Evolutionary conservation across 768 basidiomycete genomes (phyloP).

Genomic region (Pleurotus djamor): DNA sequence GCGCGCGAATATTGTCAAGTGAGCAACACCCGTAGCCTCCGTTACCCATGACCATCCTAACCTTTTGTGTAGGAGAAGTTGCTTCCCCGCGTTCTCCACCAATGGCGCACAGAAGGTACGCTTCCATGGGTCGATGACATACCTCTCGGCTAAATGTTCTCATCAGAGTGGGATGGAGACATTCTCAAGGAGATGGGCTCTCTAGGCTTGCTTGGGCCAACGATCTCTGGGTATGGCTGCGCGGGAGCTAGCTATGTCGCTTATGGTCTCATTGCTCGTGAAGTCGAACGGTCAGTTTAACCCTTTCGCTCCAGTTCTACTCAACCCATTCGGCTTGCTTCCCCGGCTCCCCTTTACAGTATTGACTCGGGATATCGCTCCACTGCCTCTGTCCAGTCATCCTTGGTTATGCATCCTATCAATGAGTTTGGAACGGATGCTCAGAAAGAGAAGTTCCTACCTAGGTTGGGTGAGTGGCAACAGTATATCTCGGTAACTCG

Average conservation of each 20-base stretch:
- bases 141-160: too few relatives aligned
- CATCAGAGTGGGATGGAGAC: conserved; percentile 68
- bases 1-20: conserved; percentile 81
- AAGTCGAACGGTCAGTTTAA: conserved; percentile 90
- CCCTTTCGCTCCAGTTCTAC: too few relatives aligned
- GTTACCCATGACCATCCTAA: neutral
- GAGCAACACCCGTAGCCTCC: conserved; percentile 17
- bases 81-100: conserved; percentile 84
- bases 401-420: conserved; percentile 95
- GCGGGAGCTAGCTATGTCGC: conserved; percentile 91
- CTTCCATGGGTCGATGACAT: neutral
- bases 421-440: conserved; percentile 84
- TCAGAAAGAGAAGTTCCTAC: conserved; percentile 91
- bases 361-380: conserved; percentile 97
- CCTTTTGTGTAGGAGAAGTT: conserved; percentile 65
- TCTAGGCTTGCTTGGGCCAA: conserved; percentile 87
- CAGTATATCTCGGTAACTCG: neutral
- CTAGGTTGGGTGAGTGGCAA: conserved; percentile 59
- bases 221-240: conserved; percentile 91
- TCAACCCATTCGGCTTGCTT: too few relatives aligned
- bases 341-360: too few relatives aligned
- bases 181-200: conserved; percentile 91
- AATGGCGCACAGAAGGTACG: conserved; percentile 84
- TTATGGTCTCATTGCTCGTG: conserved; percentile 91
- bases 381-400: conserved; percentile 92